Percentiles rank a stretch among this genome's conserved stretches.
phyloP scores from a whole-genome alignment of 306 rosid species.

The Acacia acuminata region DNA sequence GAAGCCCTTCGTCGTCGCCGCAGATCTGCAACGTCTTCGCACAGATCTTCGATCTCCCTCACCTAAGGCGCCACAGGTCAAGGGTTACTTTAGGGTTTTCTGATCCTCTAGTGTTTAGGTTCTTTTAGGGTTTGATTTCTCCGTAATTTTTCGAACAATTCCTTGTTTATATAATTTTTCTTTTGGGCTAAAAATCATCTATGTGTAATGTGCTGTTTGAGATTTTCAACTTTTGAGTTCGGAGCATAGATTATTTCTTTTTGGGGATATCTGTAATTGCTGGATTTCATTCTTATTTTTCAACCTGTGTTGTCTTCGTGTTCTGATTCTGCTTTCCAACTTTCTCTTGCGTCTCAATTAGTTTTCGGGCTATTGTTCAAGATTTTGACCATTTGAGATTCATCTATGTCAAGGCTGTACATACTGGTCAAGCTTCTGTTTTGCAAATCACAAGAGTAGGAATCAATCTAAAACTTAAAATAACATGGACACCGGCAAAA shows the following conservation, averaged over 20 bases:
- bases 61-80: no score
- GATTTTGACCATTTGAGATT: neutral
- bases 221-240: conserved; percentile 12
- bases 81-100: no score
- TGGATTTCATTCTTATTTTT: conserved; percentile 9
- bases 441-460: conserved; percentile 18
- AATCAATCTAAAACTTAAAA: neutral
- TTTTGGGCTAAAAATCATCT: no score
- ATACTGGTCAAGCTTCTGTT: neutral
- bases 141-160: no score
- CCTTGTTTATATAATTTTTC: no score
- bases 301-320: conserved; percentile 17
- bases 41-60: no score
- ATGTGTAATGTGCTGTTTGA: no score
- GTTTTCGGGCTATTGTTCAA: conserved; percentile 15
- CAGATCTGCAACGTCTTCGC: no score
- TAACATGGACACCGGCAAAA: neutral
- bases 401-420: neutral
- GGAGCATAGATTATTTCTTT: neutral
- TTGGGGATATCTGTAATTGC: conserved; percentile 3
- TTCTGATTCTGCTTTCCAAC: conserved; percentile 32
- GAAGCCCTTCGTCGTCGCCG: no score
- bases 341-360: neutral
- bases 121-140: no score
- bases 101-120: no score